phyloP scores from a whole-genome alignment of 148 eudicot species.

The Vaccinium vitisidaea region DNA sequence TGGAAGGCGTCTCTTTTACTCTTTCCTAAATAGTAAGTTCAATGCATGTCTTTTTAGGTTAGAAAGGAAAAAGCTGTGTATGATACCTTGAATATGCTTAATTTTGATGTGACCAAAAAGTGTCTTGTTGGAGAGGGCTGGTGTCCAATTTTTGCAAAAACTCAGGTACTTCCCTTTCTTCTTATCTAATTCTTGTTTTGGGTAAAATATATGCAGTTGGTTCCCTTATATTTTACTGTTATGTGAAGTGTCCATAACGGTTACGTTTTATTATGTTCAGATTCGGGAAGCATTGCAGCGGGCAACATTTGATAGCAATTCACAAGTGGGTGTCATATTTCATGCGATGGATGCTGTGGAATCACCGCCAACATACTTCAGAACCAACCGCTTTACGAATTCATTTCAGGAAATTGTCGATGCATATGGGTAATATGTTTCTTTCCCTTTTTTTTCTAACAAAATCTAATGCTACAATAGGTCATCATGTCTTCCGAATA shows the following conservation, averaged over 20 bases:
- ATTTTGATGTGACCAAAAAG: slow-evolving; percentile 97
- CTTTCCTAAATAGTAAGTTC: not conserved
- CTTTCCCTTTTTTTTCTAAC: not conserved
- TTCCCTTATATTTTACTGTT: not conserved
- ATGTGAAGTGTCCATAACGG: slow-evolving; percentile 1
- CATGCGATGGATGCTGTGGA: slow-evolving; percentile 84
- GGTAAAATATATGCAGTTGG: slow-evolving; percentile 3
- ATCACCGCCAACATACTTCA: slow-evolving; percentile 94
- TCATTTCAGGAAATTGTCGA: slow-evolving; percentile 98
- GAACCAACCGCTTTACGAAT: slow-evolving; percentile 82
- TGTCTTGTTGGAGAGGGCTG: slow-evolving; percentile 99
- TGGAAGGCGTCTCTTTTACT: not conserved
- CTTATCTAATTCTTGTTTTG: not conserved
- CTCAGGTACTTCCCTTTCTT: slow-evolving; percentile 48
- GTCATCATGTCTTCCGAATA: not conserved
- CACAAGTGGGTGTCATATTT: slow-evolving; percentile 96
- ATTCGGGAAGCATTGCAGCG: slow-evolving; percentile 93
- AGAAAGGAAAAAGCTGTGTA: slow-evolving; percentile 97
- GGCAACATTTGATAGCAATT: slow-evolving; percentile 91
- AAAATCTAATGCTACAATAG: not conserved
- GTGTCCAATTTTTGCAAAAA: slow-evolving; percentile 92
- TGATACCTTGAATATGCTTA: slow-evolving; percentile 95
- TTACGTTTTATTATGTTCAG: slow-evolving; percentile 33
- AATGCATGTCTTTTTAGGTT: slow-evolving; percentile 49
- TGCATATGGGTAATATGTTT: slow-evolving; percentile 77